Conservation (phyloP, 306 rosid species). For the Medicago ruthenica region DNA sequence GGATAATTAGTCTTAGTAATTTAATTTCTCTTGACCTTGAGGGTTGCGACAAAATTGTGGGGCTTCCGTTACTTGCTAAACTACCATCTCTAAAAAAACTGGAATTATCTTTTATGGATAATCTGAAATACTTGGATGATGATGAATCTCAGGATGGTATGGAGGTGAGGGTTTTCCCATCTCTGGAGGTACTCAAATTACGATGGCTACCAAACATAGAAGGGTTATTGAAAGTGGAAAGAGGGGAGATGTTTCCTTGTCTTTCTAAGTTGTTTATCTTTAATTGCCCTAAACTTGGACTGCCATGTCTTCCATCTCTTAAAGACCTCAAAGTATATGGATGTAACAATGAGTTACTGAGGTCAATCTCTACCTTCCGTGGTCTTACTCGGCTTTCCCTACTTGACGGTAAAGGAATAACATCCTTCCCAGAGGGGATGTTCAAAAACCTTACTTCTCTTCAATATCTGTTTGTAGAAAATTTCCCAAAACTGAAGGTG, state of each 20-base stretch:
- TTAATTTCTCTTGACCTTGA: not conserved
- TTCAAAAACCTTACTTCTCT: not conserved
- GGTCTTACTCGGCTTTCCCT: not conserved
- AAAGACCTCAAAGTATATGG: accelerated
- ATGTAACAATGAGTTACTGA: slow-evolving; percentile 10
- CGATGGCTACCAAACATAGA: not conserved
- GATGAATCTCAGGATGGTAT: not conserved
- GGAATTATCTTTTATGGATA: accelerated
- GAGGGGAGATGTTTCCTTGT: not conserved
- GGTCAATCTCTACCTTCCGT: not conserved
- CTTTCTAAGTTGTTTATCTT: not conserved
- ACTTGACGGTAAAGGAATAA: accelerated
- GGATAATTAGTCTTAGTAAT: not conserved
- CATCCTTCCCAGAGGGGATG: slow-evolving; percentile 30
- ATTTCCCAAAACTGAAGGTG: not conserved
- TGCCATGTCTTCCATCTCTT: slow-evolving; percentile 7
- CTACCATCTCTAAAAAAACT: not conserved
- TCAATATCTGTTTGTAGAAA: accelerated
- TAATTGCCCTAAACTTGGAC: not conserved
- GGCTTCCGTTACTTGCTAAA: not conserved
- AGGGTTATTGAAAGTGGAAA: slow-evolving; percentile 7
- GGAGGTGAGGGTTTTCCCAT: slow-evolving; percentile 15
- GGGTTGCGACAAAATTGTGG: not conserved
- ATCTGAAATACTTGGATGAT: not conserved
- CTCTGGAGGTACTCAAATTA: not conserved